Evolutionary conservation across 805 yeast species (phyloP).

Genomic region (Teunomyces cretensis): DNA sequence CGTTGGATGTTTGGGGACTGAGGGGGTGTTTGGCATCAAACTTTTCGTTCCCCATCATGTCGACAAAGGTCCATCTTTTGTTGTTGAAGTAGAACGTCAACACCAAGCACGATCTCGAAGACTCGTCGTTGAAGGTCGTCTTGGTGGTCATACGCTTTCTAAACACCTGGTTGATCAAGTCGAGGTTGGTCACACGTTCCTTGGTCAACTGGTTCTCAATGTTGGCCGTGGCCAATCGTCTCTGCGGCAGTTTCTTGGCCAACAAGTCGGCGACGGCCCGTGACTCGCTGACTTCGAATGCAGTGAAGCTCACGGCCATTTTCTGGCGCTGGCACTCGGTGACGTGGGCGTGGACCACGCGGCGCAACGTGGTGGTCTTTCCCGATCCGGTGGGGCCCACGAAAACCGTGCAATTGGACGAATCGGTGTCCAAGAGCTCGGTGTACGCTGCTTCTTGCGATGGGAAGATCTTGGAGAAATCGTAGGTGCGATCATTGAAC

Average conservation of each 20-base stretch:
- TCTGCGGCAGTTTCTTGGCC: slow-evolving; percentile 9
- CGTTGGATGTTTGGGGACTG: slow-evolving; percentile 12
- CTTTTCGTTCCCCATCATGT: slow-evolving; percentile 31
- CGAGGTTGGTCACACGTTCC: slow-evolving; percentile 5
- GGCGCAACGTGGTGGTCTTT: slow-evolving; percentile 28
- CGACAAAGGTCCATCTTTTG: slow-evolving; percentile 22
- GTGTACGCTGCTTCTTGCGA: slow-evolving; percentile 5
- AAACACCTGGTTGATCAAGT: slow-evolving; percentile 15
- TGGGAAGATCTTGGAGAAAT: slow-evolving; percentile 20
- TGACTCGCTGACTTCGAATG: slow-evolving; percentile 30
- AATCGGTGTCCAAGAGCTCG: slow-evolving; percentile 9
- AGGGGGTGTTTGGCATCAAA: slow-evolving; percentile 12
- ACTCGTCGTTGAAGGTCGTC: slow-evolving; percentile 18
- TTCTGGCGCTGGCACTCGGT: slow-evolving; percentile 6
- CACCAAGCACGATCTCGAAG: slow-evolving; percentile 28
- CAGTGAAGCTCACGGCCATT: slow-evolving; percentile 16
- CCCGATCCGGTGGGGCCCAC: slow-evolving; percentile 35
- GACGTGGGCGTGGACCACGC: slow-evolving; percentile 16
- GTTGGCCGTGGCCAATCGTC: slow-evolving; percentile 10
- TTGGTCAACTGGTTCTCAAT: slow-evolving; percentile 16
- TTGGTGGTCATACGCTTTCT: slow-evolving; percentile 14
- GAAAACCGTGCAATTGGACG: slow-evolving; percentile 16
- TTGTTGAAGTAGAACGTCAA: slow-evolving; percentile 20
- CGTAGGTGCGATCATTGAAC: slow-evolving; percentile 19
- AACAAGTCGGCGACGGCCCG: slow-evolving; percentile 26